Conservation (phyloP, 2,329 filamentous ascomycete species). For the Monosporascus sp. region DNA sequence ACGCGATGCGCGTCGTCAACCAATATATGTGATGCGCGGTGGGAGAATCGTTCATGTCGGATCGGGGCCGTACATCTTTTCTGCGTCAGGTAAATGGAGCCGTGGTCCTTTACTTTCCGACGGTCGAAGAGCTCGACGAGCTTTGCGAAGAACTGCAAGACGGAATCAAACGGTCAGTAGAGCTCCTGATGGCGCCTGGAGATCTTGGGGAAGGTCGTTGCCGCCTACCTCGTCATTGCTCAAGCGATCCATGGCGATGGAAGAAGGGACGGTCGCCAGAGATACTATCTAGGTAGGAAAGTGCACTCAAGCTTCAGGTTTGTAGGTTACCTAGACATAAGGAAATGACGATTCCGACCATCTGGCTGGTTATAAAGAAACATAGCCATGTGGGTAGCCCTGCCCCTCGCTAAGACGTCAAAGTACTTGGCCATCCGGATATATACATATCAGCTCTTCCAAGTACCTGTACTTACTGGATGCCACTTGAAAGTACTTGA, state of each 20-base stretch:
- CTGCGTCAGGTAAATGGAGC: constrained; percentile 69
- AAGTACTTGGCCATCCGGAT: constrained; percentile 1
- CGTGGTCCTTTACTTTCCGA: constrained; percentile 64
- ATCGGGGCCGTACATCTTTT: constrained; percentile 56
- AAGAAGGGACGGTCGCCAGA: background rate
- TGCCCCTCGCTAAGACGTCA: constrained; percentile 3
- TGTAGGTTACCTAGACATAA: background rate
- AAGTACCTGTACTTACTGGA: no score
- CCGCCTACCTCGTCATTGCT: constrained; percentile 54
- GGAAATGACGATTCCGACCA: background rate
- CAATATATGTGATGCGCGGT: no score
- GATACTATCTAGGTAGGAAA: background rate
- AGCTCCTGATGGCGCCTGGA: background rate
- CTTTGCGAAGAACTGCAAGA: constrained; percentile 64
- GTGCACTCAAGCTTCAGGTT: background rate
- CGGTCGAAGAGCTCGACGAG: constrained; percentile 63
- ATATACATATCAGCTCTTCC: background rate
- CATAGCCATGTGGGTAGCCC: background rate
- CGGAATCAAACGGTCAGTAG: constrained; percentile 1
- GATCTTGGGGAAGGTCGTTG: background rate
- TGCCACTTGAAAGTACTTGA: no score
- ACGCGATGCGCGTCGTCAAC: no score
- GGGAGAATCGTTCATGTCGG: no score
- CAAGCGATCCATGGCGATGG: constrained; percentile 39
- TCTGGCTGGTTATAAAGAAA: background rate